A percentile compares a stretch with the other conserved stretches of the same genome.
Conservation (phyloP, 768 basidiomycete genomes). For the Rhodotorula taiwanensis region DNA sequence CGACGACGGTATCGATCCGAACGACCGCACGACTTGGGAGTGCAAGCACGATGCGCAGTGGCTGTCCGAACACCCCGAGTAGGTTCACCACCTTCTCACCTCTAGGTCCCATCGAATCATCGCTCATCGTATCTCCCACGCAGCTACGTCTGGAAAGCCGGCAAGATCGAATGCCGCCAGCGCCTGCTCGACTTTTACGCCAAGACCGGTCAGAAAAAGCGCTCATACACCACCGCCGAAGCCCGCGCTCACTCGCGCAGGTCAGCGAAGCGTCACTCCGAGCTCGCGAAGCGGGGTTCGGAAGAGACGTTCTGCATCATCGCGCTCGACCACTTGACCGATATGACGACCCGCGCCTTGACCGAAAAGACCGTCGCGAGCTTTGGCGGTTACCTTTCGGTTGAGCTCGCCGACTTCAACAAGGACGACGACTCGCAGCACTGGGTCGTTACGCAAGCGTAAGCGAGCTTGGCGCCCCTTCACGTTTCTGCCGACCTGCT, state of each 20-base stretch:
- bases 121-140: neutral
- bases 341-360: slow-evolving; percentile 22
- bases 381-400: slow-evolving; percentile 19
- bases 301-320: neutral
- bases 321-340: slow-evolving; percentile 28
- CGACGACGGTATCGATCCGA: slow-evolving; percentile 1
- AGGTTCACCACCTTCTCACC: neutral
- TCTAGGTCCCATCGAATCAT: neutral
- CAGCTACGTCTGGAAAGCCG: neutral
- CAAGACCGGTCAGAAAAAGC: neutral
- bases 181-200: neutral
- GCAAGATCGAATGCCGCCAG: neutral
- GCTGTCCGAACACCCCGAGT: slow-evolving; percentile 8
- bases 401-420: slow-evolving; percentile 26
- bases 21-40: slow-evolving; percentile 18
- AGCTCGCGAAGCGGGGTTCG: slow-evolving; percentile 5
- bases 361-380: slow-evolving; percentile 6
- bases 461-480: neutral
- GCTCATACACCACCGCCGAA: neutral
- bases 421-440: neutral
- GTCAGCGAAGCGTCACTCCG: neutral
- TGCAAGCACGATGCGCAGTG: slow-evolving; percentile 15
- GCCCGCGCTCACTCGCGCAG: neutral
- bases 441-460: neutral
- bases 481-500: neutral